A percentile compares a stretch with the other conserved stretches of the same genome.
These are phyloP conservation scores for Blastobotrys attinorum DNA, from an alignment of 805 yeast genomes.

Conservation along the genomic window DNA sequence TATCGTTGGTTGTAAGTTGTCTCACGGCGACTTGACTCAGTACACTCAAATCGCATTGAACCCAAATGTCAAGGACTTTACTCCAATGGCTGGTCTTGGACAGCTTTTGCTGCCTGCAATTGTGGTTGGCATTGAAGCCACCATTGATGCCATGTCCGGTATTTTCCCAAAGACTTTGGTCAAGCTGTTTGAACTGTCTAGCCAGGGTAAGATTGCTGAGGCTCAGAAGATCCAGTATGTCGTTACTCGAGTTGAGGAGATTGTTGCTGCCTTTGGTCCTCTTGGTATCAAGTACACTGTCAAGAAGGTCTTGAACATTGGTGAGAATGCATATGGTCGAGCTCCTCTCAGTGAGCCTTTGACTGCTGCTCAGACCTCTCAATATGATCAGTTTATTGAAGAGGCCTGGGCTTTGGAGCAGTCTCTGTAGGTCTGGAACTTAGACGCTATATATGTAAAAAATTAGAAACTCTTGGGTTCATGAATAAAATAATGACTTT, in stretches of 20 bases:
- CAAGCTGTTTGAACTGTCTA: conserved; percentile 32
- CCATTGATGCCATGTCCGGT: conserved; percentile 47
- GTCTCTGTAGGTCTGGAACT: conserved; percentile 14
- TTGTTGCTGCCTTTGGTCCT: conserved; percentile 37
- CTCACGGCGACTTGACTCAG: conserved; percentile 44
- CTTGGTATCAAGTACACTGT: conserved; percentile 42
- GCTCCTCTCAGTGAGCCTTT: conserved; percentile 34
- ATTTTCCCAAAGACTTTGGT: conserved; percentile 45
- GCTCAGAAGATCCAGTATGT: conserved; percentile 38
- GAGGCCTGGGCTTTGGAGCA: conserved; percentile 17
- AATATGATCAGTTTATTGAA: conserved; percentile 10
- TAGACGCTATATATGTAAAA: too few relatives aligned
- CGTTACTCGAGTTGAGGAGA: conserved; percentile 40
- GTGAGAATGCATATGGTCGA: conserved; percentile 39
- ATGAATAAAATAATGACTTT: not conserved
- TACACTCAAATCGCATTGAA: conserved; percentile 39
- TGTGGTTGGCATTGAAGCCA: conserved; percentile 40
- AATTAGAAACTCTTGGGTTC: not conserved
- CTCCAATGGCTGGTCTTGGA: conserved; percentile 43
- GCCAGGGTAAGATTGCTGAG: conserved; percentile 33
- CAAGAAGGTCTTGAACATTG: conserved; percentile 33
- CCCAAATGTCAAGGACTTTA: conserved; percentile 36
- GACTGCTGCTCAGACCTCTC: conserved; percentile 9
- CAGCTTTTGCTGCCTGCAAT: conserved; percentile 43
- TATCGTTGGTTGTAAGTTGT: conserved; percentile 43